phyloP scores from a whole-genome alignment of 257 asterid genomes.

The Cruciata laevipes region DNA sequence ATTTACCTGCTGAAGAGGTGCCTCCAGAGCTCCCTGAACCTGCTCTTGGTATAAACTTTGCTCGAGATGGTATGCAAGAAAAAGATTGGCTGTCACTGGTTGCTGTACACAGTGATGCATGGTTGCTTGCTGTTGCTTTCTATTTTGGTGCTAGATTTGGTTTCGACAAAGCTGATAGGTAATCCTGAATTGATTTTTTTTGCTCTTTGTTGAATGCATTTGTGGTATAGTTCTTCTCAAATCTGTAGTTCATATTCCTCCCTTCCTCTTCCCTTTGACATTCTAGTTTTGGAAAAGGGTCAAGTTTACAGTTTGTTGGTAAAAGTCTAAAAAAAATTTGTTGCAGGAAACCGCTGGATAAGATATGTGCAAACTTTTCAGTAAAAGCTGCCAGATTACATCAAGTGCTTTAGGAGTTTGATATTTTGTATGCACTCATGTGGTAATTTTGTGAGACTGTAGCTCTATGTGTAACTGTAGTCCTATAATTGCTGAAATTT shows the following conservation, averaged over 20 bases:
- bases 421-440: not conserved
- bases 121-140: constrained; percentile 73
- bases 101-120: constrained; percentile 76
- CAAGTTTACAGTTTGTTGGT: not conserved
- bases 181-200: constrained; percentile 3
- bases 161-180: constrained; percentile 65
- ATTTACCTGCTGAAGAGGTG: constrained; percentile 77
- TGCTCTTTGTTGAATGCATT: too few relatives aligned
- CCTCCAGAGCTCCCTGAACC: constrained; percentile 90
- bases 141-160: constrained; percentile 75
- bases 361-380: not conserved
- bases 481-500: not conserved
- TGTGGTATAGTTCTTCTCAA: not conserved
- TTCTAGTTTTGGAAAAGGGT: not conserved
- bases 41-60: constrained; percentile 74
- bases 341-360: not conserved
- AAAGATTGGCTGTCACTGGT: constrained; percentile 78
- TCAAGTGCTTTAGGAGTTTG: not conserved
- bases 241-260: not conserved
- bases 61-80: constrained; percentile 78
- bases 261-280: not conserved
- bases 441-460: not conserved
- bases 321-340: not conserved
- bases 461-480: not conserved
- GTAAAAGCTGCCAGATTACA: not conserved